Conservation (phyloP, 495 filamentous ascomycete species). For the Penicillium bialowiezense region DNA sequence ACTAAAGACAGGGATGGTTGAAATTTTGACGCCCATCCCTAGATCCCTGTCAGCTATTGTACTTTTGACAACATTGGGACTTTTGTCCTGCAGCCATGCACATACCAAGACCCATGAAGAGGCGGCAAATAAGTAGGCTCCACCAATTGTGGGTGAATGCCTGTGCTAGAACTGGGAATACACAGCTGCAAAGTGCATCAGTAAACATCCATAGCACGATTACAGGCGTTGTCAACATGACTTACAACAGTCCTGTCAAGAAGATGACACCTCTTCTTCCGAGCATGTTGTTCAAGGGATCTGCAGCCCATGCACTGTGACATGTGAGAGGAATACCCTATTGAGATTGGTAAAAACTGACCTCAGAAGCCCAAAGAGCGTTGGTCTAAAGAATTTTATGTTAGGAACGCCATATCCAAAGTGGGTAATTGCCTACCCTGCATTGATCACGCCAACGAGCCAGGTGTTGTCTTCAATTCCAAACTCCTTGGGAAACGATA, state of each 20-base stretch:
- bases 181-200: constrained; percentile 29
- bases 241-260: constrained; percentile 49
- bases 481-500: constrained; percentile 56
- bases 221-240: too few species aligned
- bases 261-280: constrained; percentile 60
- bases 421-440: constrained; percentile 20
- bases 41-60: constrained; percentile 13
- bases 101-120: constrained; percentile 46
- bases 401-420: not conserved
- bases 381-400: constrained; percentile 2
- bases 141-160: constrained; percentile 55
- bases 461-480: constrained; percentile 55
- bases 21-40: constrained; percentile 63
- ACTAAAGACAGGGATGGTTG: constrained; percentile 58
- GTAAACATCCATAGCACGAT: too few species aligned
- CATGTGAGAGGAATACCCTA: constrained; percentile 14
- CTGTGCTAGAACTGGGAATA: constrained; percentile 52
- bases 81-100: not conserved
- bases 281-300: constrained; percentile 52
- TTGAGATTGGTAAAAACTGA: not conserved
- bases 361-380: constrained; percentile 12
- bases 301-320: constrained; percentile 54
- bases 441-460: constrained; percentile 60
- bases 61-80: not conserved
- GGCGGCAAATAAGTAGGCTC: constrained; percentile 53